Evolutionary conservation across 1,284 basidiomycete species (phyloP), one percentile per base, ranked within the genome.

Genomic region (Fomitopsis palustris): DNA sequence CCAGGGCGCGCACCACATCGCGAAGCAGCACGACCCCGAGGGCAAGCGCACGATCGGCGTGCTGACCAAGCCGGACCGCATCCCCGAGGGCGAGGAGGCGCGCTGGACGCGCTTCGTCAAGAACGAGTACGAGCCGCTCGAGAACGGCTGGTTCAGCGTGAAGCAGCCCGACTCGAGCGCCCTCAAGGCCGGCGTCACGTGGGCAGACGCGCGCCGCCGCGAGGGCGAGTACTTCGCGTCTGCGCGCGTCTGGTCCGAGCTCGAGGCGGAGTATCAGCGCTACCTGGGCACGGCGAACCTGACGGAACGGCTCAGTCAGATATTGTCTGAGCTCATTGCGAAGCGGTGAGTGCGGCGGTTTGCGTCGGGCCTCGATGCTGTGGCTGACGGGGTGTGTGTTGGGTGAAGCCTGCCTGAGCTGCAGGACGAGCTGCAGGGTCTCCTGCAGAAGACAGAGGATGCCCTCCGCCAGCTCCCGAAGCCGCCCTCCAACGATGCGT

Each of bases 1-100:
- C 41, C 88, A 92, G 69, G 82, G 80, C 0, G 87, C 87, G 0
- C 81, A 85, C 29, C 39, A 52, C 35, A 31, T 61, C 12, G 82
- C 87, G 0, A 84, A 82, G 58, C 59, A 75, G 3, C 72, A 58
- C 57, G 88, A 91, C 65, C 81, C 81, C 0, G 72, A 81, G 0
- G 88, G 88, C 0, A 77, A 78, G 56, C 77, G 88, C 2, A 92
- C 89, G 0, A 86, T 92, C 27, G 89, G 89, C 57, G 90, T 93
- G 16, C 76, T 93, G n/a, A 93, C 90, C 0, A 93, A 92, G 68
- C 87, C 90, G 0, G 91, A 93, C 67, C 82, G 85, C 4, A 89
- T 93, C 53, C 83, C 82, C 0, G 8, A 65, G 0, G 88, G 87
- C 0, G 86, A 90, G 35, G 85, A 90, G 61, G 65, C 68, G 0